phyloP scores from a whole-genome alignment of 2,329 filamentous ascomycete genomes.

The Exophiala sideris region DNA sequence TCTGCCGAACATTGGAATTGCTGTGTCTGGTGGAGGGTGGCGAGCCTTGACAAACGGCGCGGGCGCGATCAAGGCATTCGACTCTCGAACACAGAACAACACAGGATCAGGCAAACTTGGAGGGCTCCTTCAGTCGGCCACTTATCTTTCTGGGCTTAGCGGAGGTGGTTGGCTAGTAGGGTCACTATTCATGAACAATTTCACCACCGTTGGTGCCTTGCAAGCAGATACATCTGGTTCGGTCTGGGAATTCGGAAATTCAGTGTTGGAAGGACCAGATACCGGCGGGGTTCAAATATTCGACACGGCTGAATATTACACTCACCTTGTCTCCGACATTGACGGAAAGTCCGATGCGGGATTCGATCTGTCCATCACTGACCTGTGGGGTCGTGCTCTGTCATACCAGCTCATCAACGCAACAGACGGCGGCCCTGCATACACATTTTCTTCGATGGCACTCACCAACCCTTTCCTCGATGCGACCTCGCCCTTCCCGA shows the following conservation, averaged over 20 bases:
- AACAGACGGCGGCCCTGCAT: slow-evolving; percentile 67
- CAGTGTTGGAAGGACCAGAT: slow-evolving; percentile 59
- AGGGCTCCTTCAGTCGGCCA: slow-evolving; percentile 74
- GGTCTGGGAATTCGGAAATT: slow-evolving; percentile 63
- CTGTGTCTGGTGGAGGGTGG: slow-evolving; percentile 80
- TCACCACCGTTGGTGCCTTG: slow-evolving; percentile 63
- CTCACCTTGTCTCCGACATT: slow-evolving; percentile 57
- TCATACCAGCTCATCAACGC: slow-evolving; percentile 81
- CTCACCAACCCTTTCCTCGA: slow-evolving; percentile 59
- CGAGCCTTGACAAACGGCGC: slow-evolving; percentile 81
- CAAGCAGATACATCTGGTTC: slow-evolving; percentile 43
- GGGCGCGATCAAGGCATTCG: slow-evolving; percentile 75
- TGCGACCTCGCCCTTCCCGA: slow-evolving; percentile 66
- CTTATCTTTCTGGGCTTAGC: slow-evolving; percentile 76
- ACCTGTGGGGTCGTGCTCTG: slow-evolving; percentile 86
- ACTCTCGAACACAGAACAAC: slow-evolving; percentile 64
- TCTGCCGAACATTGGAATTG: slow-evolving; percentile 69
- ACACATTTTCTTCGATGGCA: slow-evolving; percentile 79
- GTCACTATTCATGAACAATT: slow-evolving; percentile 76
- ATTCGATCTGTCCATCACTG: slow-evolving; percentile 71
- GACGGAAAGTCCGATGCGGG: slow-evolving; percentile 60
- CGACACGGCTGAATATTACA: slow-evolving; percentile 60
- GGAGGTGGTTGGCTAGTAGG: slow-evolving; percentile 83
- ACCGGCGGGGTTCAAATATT: slow-evolving; percentile 52
- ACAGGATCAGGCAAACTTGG: slow-evolving; percentile 67